A percentile compares a stretch with the other conserved stretches of the same genome.
phyloP scores from a whole-genome alignment of 495 filamentous ascomycete species.

The Xylaria curta region DNA sequence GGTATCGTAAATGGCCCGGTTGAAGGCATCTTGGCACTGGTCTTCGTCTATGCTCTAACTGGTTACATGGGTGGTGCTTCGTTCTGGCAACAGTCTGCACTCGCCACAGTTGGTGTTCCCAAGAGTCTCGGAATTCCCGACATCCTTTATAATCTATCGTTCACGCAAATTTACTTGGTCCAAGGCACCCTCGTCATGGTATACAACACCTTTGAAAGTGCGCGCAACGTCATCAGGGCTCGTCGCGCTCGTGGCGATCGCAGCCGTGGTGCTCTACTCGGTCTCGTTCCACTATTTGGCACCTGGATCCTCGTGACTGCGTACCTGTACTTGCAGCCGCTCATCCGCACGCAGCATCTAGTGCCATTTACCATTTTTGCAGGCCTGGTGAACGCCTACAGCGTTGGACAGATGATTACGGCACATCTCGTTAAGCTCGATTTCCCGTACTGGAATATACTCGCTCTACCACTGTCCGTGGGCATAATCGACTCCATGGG shows the following conservation, averaged over 20 bases:
- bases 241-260: slow-evolving; percentile 75
- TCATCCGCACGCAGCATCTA: slow-evolving; percentile 79
- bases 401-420: slow-evolving; percentile 92
- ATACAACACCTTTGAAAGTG: slow-evolving; percentile 78
- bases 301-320: slow-evolving; percentile 75
- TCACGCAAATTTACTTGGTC: slow-evolving; percentile 92
- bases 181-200: slow-evolving; percentile 84
- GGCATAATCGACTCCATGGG: slow-evolving; percentile 81
- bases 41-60: slow-evolving; percentile 82
- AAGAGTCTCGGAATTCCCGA: slow-evolving; percentile 69
- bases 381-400: slow-evolving; percentile 89
- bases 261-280: slow-evolving; percentile 73
- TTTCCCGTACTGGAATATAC: slow-evolving; percentile 88
- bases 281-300: slow-evolving; percentile 77
- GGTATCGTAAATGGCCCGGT: slow-evolving; percentile 94
- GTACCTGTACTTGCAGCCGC: slow-evolving; percentile 84
- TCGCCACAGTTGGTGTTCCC: slow-evolving; percentile 72
- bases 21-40: slow-evolving; percentile 88
- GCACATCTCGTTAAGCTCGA: slow-evolving; percentile 83
- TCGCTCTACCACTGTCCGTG: slow-evolving; percentile 69
- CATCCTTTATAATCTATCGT: slow-evolving; percentile 75
- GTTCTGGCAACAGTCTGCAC: slow-evolving; percentile 88
- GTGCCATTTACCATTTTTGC: slow-evolving; percentile 87
- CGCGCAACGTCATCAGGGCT: slow-evolving; percentile 80
- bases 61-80: slow-evolving; percentile 83